Evolutionary conservation across 768 basidiomycete species (phyloP).

Genomic region (Agaricus subrufescens): DNA sequence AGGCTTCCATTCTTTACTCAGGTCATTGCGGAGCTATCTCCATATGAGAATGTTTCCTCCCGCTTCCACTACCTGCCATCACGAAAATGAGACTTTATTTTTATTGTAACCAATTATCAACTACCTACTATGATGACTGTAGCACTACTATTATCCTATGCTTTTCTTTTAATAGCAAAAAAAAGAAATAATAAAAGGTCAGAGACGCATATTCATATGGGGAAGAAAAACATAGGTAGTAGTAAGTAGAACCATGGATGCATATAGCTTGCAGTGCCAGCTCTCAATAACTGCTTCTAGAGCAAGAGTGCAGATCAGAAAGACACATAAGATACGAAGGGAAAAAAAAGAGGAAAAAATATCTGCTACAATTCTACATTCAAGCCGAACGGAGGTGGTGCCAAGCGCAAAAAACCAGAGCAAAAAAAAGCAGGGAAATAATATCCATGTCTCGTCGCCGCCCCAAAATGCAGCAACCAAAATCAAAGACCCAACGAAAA

Average conservation of each 20-base stretch:
- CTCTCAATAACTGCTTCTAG: neutral
- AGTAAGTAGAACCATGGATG: conserved; percentile 2
- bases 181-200: neutral
- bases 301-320: conserved; percentile 4
- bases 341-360: conserved; percentile 5
- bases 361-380: conserved; percentile 8
- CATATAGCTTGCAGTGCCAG: neutral
- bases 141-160: conserved; percentile 6
- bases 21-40: neutral
- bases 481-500: conserved; percentile 4
- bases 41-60: neutral
- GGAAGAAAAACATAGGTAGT: conserved; percentile 2
- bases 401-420: neutral
- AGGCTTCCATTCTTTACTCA: neutral
- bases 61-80: neutral
- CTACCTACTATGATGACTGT: neutral
- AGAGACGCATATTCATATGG: neutral
- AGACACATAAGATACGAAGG: neutral
- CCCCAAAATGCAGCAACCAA: neutral
- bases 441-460: neutral
- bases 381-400: neutral
- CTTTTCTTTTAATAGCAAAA: conserved; percentile 1
- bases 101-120: neutral
- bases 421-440: neutral
- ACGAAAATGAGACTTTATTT: neutral